Evolutionary conservation across 768 basidiomycete species (phyloP).

Genomic region (Suillus sp.): DNA sequence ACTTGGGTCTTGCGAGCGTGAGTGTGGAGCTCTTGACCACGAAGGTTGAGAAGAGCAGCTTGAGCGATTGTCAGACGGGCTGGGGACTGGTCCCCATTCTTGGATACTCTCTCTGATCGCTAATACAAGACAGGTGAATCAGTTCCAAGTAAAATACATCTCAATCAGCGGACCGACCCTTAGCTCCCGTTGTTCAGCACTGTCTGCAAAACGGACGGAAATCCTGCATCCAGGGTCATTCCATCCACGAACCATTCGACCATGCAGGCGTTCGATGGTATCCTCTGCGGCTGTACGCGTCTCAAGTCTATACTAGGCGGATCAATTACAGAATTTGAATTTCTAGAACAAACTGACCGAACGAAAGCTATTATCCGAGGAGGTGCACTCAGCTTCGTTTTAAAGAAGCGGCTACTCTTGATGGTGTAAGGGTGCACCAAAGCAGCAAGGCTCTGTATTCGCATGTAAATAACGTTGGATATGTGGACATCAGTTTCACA

Average conservation of each 20-base stretch:
- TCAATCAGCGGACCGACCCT: conserved; percentile 48
- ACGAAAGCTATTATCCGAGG: conserved; percentile 83
- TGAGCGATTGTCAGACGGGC: conserved; percentile 75
- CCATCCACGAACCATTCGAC: conserved; percentile 79
- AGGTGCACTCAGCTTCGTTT: conserved; percentile 73
- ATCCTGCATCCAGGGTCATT: conserved; percentile 76
- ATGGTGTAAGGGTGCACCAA: conserved; percentile 73
- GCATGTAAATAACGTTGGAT: background rate
- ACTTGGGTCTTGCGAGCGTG: conserved; percentile 11
- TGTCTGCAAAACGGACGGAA: conserved; percentile 80
- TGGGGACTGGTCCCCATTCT: conserved; percentile 65
- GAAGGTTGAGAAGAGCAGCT: conserved; percentile 74
- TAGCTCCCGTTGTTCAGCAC: conserved; percentile 73
- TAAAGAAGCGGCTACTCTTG: conserved; percentile 77
- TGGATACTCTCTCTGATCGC: conserved; percentile 61
- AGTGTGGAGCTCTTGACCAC: conserved; percentile 56
- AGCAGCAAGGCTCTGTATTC: conserved; percentile 55
- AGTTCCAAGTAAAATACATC: conserved; percentile 12
- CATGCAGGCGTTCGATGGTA: conserved; percentile 75
- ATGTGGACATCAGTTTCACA: conserved; percentile 18
- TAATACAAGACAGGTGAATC: conserved; percentile 27
- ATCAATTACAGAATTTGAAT: background rate
- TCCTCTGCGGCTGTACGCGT: conserved; percentile 74
- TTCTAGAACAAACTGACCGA: conserved; percentile 46
- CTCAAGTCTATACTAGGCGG: conserved; percentile 53